Conservation (phyloP, 2,329 filamentous ascomycete species). For the Nigrospora oryzae region DNA sequence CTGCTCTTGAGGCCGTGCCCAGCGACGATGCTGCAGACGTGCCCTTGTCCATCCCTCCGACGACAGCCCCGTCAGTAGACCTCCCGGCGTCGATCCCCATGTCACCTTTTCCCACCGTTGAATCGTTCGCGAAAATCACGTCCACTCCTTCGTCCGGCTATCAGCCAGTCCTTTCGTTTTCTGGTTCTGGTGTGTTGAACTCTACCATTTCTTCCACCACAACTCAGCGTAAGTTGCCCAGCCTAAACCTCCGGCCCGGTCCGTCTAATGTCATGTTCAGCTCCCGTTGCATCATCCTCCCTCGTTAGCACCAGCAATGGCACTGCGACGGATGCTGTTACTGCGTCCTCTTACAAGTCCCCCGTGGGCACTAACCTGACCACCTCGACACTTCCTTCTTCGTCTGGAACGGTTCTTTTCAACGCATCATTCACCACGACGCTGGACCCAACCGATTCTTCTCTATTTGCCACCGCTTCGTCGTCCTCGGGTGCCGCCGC, state of each 20-base stretch:
- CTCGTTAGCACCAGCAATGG: conserved; percentile 1
- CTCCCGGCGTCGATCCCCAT: conserved; percentile 3
- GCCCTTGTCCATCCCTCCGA: background rate
- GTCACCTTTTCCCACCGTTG: conserved; percentile 6
- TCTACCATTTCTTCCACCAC: background rate
- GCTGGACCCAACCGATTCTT: conserved; percentile 1
- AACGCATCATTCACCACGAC: conserved; percentile 7
- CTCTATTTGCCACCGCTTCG: conserved; percentile 3
- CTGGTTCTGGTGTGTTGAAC: conserved; percentile 3
- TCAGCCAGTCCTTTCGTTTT: conserved; percentile 3
- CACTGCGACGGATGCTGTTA: background rate
- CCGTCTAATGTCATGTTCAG: background rate
- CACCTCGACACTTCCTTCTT: conserved; percentile 5
- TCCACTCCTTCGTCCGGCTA: conserved; percentile 4
- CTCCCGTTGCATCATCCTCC: background rate
- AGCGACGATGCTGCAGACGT: conserved; percentile 4
- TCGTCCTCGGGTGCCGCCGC: conserved; percentile 5
- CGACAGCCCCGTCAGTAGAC: conserved; percentile 5
- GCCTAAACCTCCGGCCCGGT: too few relatives aligned
- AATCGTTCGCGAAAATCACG: conserved; percentile 5
- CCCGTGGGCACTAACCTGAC: conserved; percentile 4
- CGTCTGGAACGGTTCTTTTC: conserved; percentile 7
- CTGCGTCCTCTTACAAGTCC: background rate
- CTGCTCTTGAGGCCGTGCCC: background rate
- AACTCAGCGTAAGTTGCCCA: conserved; percentile 1